Evolutionary conservation across 129 eudicot genomes (phyloP).

Genomic region (Tanacetum coccineum): DNA sequence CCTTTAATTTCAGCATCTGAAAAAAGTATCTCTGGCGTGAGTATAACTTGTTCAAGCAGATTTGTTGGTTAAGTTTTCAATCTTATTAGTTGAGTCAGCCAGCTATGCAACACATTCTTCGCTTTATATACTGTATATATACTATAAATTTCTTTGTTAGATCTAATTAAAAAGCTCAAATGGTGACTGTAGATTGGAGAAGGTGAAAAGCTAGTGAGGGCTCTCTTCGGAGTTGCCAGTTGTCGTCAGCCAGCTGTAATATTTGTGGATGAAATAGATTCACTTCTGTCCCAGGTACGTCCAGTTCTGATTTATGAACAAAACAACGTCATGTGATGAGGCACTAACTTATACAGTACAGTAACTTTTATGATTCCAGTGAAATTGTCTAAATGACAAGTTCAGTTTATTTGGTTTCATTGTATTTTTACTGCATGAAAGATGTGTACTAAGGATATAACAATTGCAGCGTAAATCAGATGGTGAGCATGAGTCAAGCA

Average conservation of each 20-base stretch:
- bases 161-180: not conserved
- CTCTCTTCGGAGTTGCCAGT: constrained; percentile 92
- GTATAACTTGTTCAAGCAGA: not conserved
- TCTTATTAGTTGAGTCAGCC: not conserved
- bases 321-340: not conserved
- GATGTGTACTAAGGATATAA: not conserved
- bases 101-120: not conserved
- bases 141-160: not conserved
- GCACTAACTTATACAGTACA: not conserved
- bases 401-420: not conserved
- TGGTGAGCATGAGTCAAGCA: constrained; percentile 95
- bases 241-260: constrained; percentile 96
- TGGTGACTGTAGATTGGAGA: constrained; percentile 70
- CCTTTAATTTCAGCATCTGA: not conserved
- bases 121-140: not conserved
- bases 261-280: constrained; percentile 93
- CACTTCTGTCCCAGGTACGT: constrained; percentile 78
- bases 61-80: not conserved
- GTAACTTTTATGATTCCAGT: not conserved
- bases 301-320: constrained; percentile 9
- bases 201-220: constrained; percentile 93
- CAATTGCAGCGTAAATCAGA: constrained; percentile 87
- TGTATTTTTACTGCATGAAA: constrained; percentile 15
- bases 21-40: constrained; percentile 2
- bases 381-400: not conserved